These are phyloP conservation scores for Haematococcus sp. DNA, from an alignment of 139 green algal species.

Conservation along the genomic window DNA sequence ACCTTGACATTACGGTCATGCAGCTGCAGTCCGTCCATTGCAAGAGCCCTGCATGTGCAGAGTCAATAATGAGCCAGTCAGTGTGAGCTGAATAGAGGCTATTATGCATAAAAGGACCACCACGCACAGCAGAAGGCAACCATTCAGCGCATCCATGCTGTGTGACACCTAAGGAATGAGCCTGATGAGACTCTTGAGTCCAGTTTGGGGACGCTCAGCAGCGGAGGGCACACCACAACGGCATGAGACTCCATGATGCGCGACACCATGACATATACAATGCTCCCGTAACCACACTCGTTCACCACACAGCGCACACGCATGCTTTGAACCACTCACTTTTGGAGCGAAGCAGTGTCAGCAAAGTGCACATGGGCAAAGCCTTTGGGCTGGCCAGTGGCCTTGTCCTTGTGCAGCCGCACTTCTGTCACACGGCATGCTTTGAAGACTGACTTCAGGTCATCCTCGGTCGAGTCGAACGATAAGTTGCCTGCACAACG, in stretches of 20 bases:
- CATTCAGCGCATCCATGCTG: too few relatives aligned
- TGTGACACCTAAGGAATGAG: neutral
- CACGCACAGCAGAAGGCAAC: too few relatives aligned
- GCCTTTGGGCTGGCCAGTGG: slow-evolving; percentile 69
- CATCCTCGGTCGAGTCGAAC: slow-evolving; percentile 55
- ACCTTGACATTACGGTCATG: slow-evolving; percentile 65
- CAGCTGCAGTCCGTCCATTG: slow-evolving; percentile 53
- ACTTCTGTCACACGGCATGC: slow-evolving; percentile 12
- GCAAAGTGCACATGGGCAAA: slow-evolving; percentile 89
- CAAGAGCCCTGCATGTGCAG: slow-evolving; percentile 50
- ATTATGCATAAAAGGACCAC: too few relatives aligned
- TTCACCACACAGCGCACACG: too few relatives aligned
- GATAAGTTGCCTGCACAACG: slow-evolving; percentile 81
- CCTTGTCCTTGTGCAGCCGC: slow-evolving; percentile 79
- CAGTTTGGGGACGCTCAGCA: neutral
- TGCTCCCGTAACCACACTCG: too few relatives aligned
- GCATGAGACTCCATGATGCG: neutral
- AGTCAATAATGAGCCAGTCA: neutral
- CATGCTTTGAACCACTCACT: too few relatives aligned
- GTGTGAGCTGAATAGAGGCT: too few relatives aligned
- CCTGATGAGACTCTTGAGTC: too few relatives aligned
- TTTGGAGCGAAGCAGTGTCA: slow-evolving; percentile 51
- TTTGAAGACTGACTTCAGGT: slow-evolving; percentile 62
- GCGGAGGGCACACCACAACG: neutral
- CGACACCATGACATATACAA: neutral